Percentiles rank a stretch among this genome's conserved stretches.
phyloP scores from a whole-genome alignment of 2,329 filamentous ascomycete species.

The Raffaelea albimanens region DNA sequence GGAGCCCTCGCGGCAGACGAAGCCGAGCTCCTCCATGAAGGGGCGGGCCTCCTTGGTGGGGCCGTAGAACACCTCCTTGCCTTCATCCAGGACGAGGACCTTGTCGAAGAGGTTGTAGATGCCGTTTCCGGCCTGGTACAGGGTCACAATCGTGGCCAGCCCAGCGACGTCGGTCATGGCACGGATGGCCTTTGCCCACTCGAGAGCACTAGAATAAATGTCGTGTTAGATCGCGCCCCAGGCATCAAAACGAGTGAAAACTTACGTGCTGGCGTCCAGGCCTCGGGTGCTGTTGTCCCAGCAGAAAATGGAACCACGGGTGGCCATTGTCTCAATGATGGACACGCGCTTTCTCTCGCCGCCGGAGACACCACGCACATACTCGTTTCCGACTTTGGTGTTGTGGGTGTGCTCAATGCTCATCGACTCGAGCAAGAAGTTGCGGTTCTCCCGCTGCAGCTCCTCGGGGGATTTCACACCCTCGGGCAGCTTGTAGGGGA shows the following conservation, averaged over 20 bases:
- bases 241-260: no score
- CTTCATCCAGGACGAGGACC: conserved; percentile 60
- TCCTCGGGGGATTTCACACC: conserved; percentile 32
- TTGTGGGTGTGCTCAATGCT: conserved; percentile 54
- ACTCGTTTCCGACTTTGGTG: conserved; percentile 60
- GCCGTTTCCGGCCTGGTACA: conserved; percentile 59
- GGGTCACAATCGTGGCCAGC: conserved; percentile 49
- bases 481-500: conserved; percentile 37
- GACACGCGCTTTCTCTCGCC: conserved; percentile 64
- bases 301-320: conserved; percentile 50
- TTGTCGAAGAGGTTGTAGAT: conserved; percentile 65
- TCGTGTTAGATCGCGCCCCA: neutral
- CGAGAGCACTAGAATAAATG: conserved; percentile 39
- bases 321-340: conserved; percentile 60
- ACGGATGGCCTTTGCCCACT: conserved; percentile 55
- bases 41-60: conserved; percentile 48
- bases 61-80: conserved; percentile 57
- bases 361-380: conserved; percentile 50
- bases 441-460: conserved; percentile 32
- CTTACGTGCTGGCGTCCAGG: conserved; percentile 34
- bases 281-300: conserved; percentile 65
- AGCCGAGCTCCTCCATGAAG: conserved; percentile 61
- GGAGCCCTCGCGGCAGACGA: conserved; percentile 44
- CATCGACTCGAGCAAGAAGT: conserved; percentile 49
- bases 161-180: conserved; percentile 58